Evolutionary conservation across 2,329 filamentous ascomycete species (phyloP), one percentile per base, ranked within the genome.

Genomic region (Epichloe elymi): DNA sequence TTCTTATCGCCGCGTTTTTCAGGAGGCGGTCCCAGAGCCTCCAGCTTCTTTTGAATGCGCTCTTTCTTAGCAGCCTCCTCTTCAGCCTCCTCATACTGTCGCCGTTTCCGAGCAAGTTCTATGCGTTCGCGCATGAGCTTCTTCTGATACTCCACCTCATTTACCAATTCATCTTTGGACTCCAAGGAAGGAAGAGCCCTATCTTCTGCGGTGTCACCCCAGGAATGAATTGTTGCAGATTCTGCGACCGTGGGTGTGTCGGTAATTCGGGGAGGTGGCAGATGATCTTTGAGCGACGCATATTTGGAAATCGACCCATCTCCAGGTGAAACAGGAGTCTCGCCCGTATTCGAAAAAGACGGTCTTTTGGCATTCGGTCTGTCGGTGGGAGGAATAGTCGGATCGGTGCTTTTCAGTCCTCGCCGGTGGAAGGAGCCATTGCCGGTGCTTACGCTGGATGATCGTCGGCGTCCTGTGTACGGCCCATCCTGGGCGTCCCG

Each of bases 391-490:
- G 67, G 67, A 48, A 72, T 63, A 8, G 64, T 26, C 17, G 66
- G 63, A 40, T 78, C 74, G 23, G 64, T 65, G 6, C 65, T 65
- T 56, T 73, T 76, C 38, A 65, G 65, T 37, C 70, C 57, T 37
- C 85, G 80, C 58, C 84, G 78, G 58, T 76, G 75, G 56, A 82
- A 79, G 38, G 79, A 75, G 54, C 85, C 84, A 64, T 88, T 95
- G 53, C 86, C 86, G 51, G 88, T 89, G 64, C 90, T 96, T 40
- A 95, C 85, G 61, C 89, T 94, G 2, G 91, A 97, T 15, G 91
- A 96, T 52, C 86, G 86, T 55, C 91, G 83, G 54, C 89, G 82
- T 57, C 89, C 82, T 38, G 76, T 78, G 72, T 86, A 90, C 3
- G 80, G 74, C 12, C 72, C 81, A 56, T 85, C 82, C 54, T 86